Base-by-base conservation (phyloP, 441 rosid species). In the Sinapis alba region DNA sequence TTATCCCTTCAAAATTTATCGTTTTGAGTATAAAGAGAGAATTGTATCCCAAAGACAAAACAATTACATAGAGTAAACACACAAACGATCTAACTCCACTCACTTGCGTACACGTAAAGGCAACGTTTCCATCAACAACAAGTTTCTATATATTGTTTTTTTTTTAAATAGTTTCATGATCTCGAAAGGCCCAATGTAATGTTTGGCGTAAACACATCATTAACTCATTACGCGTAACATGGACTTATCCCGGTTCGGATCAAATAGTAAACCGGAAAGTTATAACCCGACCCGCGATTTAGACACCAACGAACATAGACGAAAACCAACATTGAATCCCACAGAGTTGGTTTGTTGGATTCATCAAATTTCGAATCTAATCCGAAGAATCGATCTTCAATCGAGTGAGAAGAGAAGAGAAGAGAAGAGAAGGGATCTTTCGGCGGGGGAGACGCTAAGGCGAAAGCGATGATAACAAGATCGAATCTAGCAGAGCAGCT, bases 401-500 rank as follows among this genome's bases (percentile, higher is more conserved):
- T 62, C 19, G 47, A 41, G 47, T 28, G 73, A 72, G 75, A 66
- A 71, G 72, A 53, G 23, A 16, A 43, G n/a, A n/a, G n/a, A n/a
- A n/a, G n/a, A n/a, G n/a, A n/a, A n/a, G n/a, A n/a, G n/a, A n/a
- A n/a, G n/a, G 15, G 20, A 41, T 27, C 13, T 21, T 27, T 21
- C 0, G 65, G 75, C 20, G 27, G 28, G 27, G n/a, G n/a, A n/a
- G n/a, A n/a, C n/a, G n/a, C n/a, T n/a, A n/a, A n/a, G n/a, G 24
- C 64, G 76, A 64, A 64, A 57, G 87, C 82, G 80, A 96, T 96
- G 99, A 96, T 96, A 75, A 96, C 97, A 69, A 84, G 99, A 78
- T 96, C 99, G 75, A 96, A 93, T 81, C 83, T 96, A 71, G 97
- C 90, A 16, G 98, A 96, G 82, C 99, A 93, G 79, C 85, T 96